Conservation (phyloP, 768 basidiomycete genomes). For the Boletus eberwhitei region DNA sequence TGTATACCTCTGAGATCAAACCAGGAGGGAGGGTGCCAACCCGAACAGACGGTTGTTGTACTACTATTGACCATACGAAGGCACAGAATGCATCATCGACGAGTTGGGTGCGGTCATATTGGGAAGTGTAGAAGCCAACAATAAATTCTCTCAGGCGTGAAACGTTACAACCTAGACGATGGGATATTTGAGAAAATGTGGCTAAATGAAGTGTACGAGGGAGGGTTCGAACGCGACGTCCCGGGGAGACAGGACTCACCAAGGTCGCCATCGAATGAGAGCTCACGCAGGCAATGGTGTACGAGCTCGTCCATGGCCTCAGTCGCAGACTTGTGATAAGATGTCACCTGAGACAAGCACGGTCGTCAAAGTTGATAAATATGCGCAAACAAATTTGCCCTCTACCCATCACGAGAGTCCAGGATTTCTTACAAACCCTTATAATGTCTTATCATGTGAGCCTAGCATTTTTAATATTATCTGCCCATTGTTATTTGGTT, state of each 20-base stretch:
- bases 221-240: slow-evolving; percentile 46
- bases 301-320: slow-evolving; percentile 79
- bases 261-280: slow-evolving; percentile 87
- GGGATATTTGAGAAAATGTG: slow-evolving; percentile 16
- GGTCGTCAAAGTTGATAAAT: too few species aligned
- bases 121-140: slow-evolving; percentile 54
- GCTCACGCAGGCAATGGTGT: slow-evolving; percentile 78
- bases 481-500: too few species aligned
- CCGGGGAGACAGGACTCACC: slow-evolving; percentile 49
- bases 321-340: not conserved
- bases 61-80: slow-evolving; percentile 80
- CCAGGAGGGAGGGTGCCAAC: slow-evolving; percentile 70
- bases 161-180: slow-evolving; percentile 61
- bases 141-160: slow-evolving; percentile 73
- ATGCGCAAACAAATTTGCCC: too few species aligned
- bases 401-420: too few species aligned
- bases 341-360: too few species aligned
- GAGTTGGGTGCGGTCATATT: slow-evolving; percentile 44
- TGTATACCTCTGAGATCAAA: slow-evolving; percentile 62
- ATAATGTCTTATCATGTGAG: too few species aligned
- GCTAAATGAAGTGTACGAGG: slow-evolving; percentile 25
- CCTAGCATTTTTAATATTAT: too few species aligned
- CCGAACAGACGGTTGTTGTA: slow-evolving; percentile 68
- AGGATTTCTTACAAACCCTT: too few species aligned
- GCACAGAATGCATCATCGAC: slow-evolving; percentile 73